Conservation (phyloP, 164 flowering plant species). For the Chimonanthus salicifolius region DNA sequence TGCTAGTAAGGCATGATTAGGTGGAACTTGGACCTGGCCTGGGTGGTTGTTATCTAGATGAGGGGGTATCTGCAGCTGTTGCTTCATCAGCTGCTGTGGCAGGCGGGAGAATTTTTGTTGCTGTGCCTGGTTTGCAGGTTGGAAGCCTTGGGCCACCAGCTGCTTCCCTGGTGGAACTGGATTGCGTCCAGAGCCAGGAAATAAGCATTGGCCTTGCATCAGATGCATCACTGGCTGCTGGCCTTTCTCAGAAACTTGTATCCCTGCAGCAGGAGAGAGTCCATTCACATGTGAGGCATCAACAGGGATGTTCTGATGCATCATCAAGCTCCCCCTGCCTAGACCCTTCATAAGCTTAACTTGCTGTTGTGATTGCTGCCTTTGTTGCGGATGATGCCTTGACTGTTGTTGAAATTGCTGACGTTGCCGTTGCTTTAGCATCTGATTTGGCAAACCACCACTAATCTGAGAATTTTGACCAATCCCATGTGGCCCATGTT, state of each 20-base stretch:
- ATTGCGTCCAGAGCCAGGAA: slow-evolving; percentile 42
- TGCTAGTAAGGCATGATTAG: slow-evolving; percentile 25
- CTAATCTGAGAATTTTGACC: slow-evolving; percentile 42
- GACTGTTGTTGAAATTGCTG: slow-evolving; percentile 48
- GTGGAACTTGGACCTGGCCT: slow-evolving; percentile 38
- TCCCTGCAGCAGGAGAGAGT: slow-evolving; percentile 37
- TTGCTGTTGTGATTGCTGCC: slow-evolving; percentile 50
- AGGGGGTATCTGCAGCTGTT: slow-evolving; percentile 32
- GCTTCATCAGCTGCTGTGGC: slow-evolving; percentile 37
- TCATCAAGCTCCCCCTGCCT: slow-evolving; percentile 53
- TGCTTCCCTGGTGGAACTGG: slow-evolving; percentile 43
- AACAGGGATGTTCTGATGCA: slow-evolving; percentile 46
- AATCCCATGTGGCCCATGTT: slow-evolving; percentile 36
- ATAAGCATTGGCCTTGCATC: slow-evolving; percentile 45
- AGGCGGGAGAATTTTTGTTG: slow-evolving; percentile 50
- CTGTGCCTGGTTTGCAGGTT: slow-evolving; percentile 36
- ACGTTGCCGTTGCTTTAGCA: slow-evolving; percentile 56
- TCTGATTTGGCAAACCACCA: slow-evolving; percentile 41
- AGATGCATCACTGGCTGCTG: slow-evolving; percentile 47
- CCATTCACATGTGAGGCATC: slow-evolving; percentile 61
- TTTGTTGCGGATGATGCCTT: slow-evolving; percentile 64
- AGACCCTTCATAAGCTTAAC: slow-evolving; percentile 62
- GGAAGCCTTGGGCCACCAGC: slow-evolving; percentile 2
- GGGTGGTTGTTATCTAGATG: slow-evolving; percentile 45
- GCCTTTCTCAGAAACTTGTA: slow-evolving; percentile 53